Conservation (phyloP, 2,329 filamentous ascomycete species). For the Aspergillus bombycis region DNA sequence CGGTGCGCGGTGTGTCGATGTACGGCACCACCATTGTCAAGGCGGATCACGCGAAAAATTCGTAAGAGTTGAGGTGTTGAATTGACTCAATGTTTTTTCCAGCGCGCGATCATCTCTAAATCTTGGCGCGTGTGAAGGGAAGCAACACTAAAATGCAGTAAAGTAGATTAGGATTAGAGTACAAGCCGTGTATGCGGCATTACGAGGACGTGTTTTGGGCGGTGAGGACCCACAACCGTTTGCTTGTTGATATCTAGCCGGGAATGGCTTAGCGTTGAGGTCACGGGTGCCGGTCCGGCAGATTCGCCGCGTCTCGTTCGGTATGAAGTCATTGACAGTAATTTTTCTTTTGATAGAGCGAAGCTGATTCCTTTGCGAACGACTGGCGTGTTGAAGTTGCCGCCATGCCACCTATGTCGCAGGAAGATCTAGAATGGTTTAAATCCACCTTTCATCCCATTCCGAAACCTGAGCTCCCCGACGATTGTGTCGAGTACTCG, state of each 20-base stretch:
- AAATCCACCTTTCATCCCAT: constrained; percentile 67
- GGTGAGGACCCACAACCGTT: constrained; percentile 25
- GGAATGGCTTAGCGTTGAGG: constrained; percentile 32
- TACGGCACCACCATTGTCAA: constrained; percentile 66
- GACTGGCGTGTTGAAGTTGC: neutral
- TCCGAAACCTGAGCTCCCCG: constrained; percentile 67
- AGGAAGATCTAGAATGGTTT: constrained; percentile 67
- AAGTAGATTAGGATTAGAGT: neutral
- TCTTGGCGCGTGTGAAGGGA: constrained; percentile 7
- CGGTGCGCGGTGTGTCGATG: constrained; percentile 83
- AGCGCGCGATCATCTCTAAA: constrained; percentile 32
- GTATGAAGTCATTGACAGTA: constrained; percentile 40
- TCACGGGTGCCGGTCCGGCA: constrained; percentile 26
- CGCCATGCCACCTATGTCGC: constrained; percentile 46
- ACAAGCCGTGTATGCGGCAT: constrained; percentile 9
- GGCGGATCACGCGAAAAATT: constrained; percentile 21
- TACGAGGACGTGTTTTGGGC: constrained; percentile 38
- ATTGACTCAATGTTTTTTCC: constrained; percentile 14
- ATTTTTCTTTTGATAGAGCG: constrained; percentile 4
- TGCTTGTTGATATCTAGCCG: constrained; percentile 48
- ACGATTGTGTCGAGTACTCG: constrained; percentile 85
- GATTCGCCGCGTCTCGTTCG: constrained; percentile 30
- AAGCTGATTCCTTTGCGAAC: neutral
- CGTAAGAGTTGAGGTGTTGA: neutral
- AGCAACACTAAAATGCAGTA: constrained; percentile 4